These are phyloP conservation scores for Malus sieversii DNA, from an alignment of 306 rosid genomes.

Conservation along the genomic window DNA sequence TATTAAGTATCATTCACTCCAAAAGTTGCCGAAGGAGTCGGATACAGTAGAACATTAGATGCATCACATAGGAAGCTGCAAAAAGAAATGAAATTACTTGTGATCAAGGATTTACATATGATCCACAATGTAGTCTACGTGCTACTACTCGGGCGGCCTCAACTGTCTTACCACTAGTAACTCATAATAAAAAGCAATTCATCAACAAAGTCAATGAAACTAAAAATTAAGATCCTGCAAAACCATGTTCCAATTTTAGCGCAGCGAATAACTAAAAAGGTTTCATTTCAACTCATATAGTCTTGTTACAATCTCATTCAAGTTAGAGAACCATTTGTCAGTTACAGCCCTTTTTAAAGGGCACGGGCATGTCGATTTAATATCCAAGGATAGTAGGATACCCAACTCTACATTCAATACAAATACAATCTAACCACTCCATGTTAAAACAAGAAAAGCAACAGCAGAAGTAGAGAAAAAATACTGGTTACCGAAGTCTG, in stretches of 20 bases:
- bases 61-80: neutral
- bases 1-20: no score
- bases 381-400: constrained; percentile 8
- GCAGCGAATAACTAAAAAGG: neutral
- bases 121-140: no score
- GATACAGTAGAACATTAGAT: no score
- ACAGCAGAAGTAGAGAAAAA: neutral
- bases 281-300: neutral
- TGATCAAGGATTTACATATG: no score
- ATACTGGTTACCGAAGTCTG: neutral
- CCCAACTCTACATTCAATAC: constrained; percentile 22
- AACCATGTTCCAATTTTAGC: neutral
- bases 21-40: no score
- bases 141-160: neutral
- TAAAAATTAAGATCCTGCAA: neutral
- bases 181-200: neutral
- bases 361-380: neutral
- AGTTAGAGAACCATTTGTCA: neutral
- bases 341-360: neutral
- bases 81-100: neutral
- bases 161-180: neutral
- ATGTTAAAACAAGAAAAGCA: no score
- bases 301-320: neutral
- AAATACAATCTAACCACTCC: constrained; percentile 1
- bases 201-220: neutral